A percentile compares a stretch with the other conserved stretches of the same genome.
Conservation (phyloP, 352 stramenopile species). For the Achlya hypogyna region DNA sequence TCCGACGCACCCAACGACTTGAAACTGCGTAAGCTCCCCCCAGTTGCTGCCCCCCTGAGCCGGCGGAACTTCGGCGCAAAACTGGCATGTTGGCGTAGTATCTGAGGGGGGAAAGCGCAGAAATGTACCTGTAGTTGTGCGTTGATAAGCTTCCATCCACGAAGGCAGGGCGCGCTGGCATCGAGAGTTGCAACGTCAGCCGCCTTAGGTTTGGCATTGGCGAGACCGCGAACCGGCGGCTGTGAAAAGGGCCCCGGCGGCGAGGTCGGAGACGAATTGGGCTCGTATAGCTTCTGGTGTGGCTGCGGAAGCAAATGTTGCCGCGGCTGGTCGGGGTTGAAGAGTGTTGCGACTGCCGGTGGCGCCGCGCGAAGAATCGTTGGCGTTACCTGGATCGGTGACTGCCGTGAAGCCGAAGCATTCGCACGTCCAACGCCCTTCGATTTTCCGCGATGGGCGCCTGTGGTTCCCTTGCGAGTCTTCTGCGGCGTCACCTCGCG, state of each 20-base stretch:
- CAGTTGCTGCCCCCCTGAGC: too few relatives aligned
- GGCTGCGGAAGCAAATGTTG: background rate
- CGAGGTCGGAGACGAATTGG: background rate
- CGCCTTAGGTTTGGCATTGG: background rate
- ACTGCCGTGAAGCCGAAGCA: background rate
- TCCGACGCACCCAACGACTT: constrained; percentile 53
- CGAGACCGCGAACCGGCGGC: background rate
- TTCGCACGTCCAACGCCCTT: background rate
- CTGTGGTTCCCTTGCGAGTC: background rate
- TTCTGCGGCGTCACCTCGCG: constrained; percentile 7
- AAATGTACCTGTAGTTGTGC: constrained; percentile 8
- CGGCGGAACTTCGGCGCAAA: background rate
- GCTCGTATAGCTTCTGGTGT: constrained; percentile 16
- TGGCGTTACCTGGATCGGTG: background rate
- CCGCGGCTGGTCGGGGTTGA: constrained; percentile 13
- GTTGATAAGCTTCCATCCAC: constrained; percentile 13
- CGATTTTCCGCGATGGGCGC: background rate
- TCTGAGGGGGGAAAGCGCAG: background rate
- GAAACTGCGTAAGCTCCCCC: constrained; percentile 58
- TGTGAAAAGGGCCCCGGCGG: constrained; percentile 1
- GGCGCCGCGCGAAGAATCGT: constrained; percentile 8
- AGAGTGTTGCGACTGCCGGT: constrained; percentile 5
- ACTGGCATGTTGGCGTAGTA: background rate
- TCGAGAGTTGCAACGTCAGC: too few relatives aligned
- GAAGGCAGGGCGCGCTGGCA: background rate